These are phyloP conservation scores for Fusarium palustre DNA, from an alignment of 2,329 filamentous ascomycete species.

Conservation along the genomic window DNA sequence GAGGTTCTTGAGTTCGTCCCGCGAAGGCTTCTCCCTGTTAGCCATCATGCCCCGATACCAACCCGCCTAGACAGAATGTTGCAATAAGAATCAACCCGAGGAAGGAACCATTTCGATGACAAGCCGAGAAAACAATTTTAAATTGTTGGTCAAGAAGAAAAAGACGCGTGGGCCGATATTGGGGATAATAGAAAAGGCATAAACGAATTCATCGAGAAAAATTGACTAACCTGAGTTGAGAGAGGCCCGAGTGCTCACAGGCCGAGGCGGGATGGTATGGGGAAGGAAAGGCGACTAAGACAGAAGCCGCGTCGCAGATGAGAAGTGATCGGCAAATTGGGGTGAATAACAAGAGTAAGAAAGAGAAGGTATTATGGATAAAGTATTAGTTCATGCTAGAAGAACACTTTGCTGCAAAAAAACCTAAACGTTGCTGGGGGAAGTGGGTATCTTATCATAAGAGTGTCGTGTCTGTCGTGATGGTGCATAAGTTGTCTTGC, in stretches of 20 bases:
- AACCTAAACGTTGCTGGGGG: constrained; percentile 21
- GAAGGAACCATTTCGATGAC: constrained; percentile 36
- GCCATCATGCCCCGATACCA: constrained; percentile 50
- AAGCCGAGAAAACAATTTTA: constrained; percentile 7
- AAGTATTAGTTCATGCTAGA: constrained; percentile 31
- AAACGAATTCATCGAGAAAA: constrained; percentile 25
- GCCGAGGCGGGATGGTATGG: constrained; percentile 43
- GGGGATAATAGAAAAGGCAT: constrained; percentile 1
- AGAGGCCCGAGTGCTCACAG: constrained; percentile 36
- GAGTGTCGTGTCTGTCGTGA: constrained; percentile 26
- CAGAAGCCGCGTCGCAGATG: constrained; percentile 33
- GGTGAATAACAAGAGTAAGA: constrained; percentile 4
- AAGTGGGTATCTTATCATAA: constrained; percentile 38
- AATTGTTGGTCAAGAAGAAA: not conserved
- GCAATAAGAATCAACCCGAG: constrained; percentile 49
- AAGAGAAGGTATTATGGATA: not conserved
- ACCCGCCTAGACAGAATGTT: constrained; percentile 47
- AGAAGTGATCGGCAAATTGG: constrained; percentile 32
- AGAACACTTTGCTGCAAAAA: constrained; percentile 24
- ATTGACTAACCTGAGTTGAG: constrained; percentile 37
- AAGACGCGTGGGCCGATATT: not conserved
- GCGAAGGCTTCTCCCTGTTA: constrained; percentile 51
- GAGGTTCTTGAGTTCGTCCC: constrained; percentile 52
- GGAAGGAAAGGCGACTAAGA: constrained; percentile 41
- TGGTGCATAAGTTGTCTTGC: constrained; percentile 24